These are phyloP conservation scores for Aeschynomene evenia DNA, from an alignment of 306 rosid species.

Conservation along the genomic window DNA sequence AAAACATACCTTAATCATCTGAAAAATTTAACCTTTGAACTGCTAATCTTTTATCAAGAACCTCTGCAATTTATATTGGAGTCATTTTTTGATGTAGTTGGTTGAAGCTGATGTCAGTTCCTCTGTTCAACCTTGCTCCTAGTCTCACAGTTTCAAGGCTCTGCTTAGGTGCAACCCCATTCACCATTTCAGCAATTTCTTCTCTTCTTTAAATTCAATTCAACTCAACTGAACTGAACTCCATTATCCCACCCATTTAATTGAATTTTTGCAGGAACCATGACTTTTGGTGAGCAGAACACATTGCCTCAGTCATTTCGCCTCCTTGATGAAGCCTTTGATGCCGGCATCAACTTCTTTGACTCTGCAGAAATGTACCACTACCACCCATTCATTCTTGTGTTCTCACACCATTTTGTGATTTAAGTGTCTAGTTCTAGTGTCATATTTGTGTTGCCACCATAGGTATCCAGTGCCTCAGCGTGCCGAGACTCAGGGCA, in stretches of 20 bases:
- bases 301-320: constrained; percentile 54
- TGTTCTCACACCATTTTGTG: neutral
- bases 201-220: neutral
- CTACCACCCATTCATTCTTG: neutral
- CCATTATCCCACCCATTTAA: neutral
- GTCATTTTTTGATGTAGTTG: neutral
- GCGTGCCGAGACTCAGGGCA: constrained; percentile 68
- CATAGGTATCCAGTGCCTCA: constrained; percentile 91
- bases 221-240: neutral
- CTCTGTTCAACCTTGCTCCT: constrained; percentile 66
- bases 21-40: neutral
- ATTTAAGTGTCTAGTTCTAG: neutral
- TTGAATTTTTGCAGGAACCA: constrained; percentile 56
- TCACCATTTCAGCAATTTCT: neutral
- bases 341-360: constrained; percentile 80
- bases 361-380: constrained; percentile 88
- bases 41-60: neutral
- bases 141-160: constrained; percentile 66
- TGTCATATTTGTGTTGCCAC: neutral
- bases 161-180: constrained; percentile 55
- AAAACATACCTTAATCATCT: neutral
- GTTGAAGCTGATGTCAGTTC: constrained; percentile 49
- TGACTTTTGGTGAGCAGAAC: constrained; percentile 95
- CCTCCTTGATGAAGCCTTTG: constrained; percentile 67
- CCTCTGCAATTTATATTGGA: neutral